Base-by-base conservation (phyloP, 2,329 filamentous ascomycete genomes). In the Fusarium palustre region DNA sequence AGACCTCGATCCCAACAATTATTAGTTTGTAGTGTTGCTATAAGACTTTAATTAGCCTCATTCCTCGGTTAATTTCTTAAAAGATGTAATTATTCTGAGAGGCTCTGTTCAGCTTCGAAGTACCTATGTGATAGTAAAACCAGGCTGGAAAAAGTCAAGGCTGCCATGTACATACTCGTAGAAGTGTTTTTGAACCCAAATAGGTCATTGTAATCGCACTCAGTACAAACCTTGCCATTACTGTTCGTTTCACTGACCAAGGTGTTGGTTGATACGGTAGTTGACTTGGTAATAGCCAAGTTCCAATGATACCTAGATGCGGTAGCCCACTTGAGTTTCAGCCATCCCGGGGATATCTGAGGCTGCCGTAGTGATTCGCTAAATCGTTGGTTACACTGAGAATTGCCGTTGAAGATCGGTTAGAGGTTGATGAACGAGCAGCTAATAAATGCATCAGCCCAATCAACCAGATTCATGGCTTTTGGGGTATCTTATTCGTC, bases 401-500 rank as follows among this genome's bases (percentile, higher is more conserved):
- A 55, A 42, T 18, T 33, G 41, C 33, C n/a, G 20, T 60, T 54
- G 5, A 30, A 22, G n/a, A n/a, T 24, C 33, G 54, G 33, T 33
- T 34, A 34, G 46, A 59, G 39, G 41, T 48, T 30, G 41, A 25
- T 11, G 24, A 28, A 25, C 50, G 33, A 42, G 41, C 48, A 55
- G 20, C 39, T 39, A 47, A 55, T 18, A 15, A 12, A 41, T 36
- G 22, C n/a, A 34, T 39, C 7, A 33, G 20, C 20, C 64, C 58
- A 68, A 52, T 68, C 24, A 64, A 33, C 15, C 3, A 20, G n/a
- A 25, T 25, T 12, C 34, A 33, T 33, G 11, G 22, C 22, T 12
- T 45, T 42, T 52, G 13, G 3, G 28, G 28, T 25, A 13, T 47
- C 49, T 46, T 42, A 68, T 68, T 68, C 64, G 65, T 41, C 39